Evolutionary conservation across 345 rosid genomes (phyloP).

Genomic region (Citropsis articulata): DNA sequence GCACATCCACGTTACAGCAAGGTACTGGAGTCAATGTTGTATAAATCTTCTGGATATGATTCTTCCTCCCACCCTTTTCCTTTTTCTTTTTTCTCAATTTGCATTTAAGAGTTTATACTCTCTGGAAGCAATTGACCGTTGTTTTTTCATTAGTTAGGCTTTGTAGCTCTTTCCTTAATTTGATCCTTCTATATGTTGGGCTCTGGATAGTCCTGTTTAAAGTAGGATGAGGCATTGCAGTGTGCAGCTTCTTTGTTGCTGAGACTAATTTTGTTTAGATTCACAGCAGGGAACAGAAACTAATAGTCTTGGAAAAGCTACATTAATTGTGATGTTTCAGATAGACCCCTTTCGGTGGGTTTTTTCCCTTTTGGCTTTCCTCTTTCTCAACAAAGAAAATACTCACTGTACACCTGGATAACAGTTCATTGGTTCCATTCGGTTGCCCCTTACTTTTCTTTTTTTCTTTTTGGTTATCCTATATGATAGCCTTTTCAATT

Average conservation of each 20-base stretch:
- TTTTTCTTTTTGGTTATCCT: background rate
- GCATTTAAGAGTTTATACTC: too few relatives aligned
- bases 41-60: conserved; percentile 5
- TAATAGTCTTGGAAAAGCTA: background rate
- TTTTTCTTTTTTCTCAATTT: too few relatives aligned
- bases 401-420: background rate
- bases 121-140: too few relatives aligned
- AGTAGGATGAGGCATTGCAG: background rate
- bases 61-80: background rate
- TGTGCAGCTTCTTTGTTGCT: background rate
- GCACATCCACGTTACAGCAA: conserved; percentile 89
- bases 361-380: background rate
- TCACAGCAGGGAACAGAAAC: background rate
- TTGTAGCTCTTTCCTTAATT: background rate
- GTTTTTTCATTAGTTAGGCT: too few relatives aligned
- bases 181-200: background rate
- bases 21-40: conserved; percentile 43
- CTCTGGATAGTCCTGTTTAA: conserved; percentile 5
- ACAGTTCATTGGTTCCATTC: background rate
- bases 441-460: background rate
- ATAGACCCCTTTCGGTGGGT: background rate
- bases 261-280: background rate
- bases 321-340: background rate
- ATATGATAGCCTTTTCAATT: background rate
- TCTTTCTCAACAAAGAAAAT: background rate